Percentiles rank a stretch among this genome's conserved stretches.
Conservation (phyloP, 306 rosid species). For the Rubus parviflorus region DNA sequence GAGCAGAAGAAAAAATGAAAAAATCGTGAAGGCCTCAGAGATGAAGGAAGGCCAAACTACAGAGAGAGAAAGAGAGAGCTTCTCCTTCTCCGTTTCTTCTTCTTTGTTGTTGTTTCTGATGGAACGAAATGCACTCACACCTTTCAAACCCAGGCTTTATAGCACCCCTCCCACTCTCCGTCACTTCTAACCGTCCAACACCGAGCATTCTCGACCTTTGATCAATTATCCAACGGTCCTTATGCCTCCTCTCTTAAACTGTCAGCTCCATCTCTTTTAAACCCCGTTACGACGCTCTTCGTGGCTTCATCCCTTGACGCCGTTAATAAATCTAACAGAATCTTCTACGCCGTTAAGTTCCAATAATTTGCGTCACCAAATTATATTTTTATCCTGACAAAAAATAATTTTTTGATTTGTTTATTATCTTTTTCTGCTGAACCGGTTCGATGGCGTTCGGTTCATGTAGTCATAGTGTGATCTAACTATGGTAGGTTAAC, state of each 20-base stretch:
- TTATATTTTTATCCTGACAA: not conserved
- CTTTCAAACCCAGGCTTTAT: conserved; percentile 47
- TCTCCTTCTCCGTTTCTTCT: conserved; percentile 19
- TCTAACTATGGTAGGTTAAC: conserved; percentile 42
- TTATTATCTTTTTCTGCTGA: conserved; percentile 25
- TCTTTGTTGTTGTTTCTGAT: conserved; percentile 24
- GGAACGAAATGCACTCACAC: conserved; percentile 56
- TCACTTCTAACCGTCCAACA: conserved; percentile 44
- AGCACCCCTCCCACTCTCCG: conserved; percentile 45
- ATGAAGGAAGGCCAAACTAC: conserved; percentile 22
- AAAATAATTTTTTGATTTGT: not conserved
- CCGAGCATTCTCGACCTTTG: conserved; percentile 35
- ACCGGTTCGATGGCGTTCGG: conserved; percentile 11
- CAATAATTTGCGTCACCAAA: not conserved
- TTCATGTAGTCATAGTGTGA: not conserved
- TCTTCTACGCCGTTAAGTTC: conserved; percentile 35
- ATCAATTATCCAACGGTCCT: conserved; percentile 46
- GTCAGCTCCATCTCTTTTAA: conserved; percentile 37
- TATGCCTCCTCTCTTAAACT: conserved; percentile 22
- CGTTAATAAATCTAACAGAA: conserved; percentile 42
- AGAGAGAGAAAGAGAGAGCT: conserved; percentile 23
- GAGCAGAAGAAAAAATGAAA: conserved; percentile 9
- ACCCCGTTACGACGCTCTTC: conserved; percentile 38
- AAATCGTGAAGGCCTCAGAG: conserved; percentile 13
- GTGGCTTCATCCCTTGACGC: conserved; percentile 6